phyloP scores from a whole-genome alignment of 331 rosid genomes.

The Malus hybrid region DNA sequence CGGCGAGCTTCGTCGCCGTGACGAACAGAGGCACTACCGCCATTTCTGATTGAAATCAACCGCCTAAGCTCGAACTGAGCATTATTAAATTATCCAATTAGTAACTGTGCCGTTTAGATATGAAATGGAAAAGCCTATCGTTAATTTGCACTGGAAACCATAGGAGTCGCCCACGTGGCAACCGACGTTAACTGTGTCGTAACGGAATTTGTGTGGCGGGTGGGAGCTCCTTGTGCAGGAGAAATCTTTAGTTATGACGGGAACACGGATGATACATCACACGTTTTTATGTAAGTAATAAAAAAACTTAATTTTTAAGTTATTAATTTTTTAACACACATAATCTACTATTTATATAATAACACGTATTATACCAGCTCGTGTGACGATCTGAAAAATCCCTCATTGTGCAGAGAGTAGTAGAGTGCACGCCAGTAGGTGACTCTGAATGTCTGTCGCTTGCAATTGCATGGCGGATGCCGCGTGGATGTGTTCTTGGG shows the following conservation, averaged over 20 bases:
- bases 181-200: background rate
- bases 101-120: background rate
- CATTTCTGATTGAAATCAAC: slow-evolving; percentile 26
- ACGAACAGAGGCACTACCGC: slow-evolving; percentile 49
- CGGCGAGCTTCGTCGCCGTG: slow-evolving; percentile 80
- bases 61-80: background rate
- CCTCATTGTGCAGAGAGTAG: background rate
- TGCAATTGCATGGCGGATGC: background rate
- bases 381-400: too few species aligned
- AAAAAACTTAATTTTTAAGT: too few species aligned
- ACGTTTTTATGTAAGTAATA: too few species aligned
- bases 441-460: background rate
- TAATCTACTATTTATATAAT: too few species aligned
- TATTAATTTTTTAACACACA: too few species aligned
- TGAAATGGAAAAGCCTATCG: background rate
- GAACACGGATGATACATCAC: too few species aligned
- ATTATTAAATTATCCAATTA: background rate
- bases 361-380: too few species aligned
- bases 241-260: too few species aligned
- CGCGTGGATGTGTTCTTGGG: background rate
- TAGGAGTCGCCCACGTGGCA: background rate
- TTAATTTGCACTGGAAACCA: background rate
- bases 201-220: background rate
- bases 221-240: background rate
- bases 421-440: background rate